Evolutionary conservation across 2,329 filamentous ascomycete genomes (phyloP).

Genomic region (Curvularia sp.): DNA sequence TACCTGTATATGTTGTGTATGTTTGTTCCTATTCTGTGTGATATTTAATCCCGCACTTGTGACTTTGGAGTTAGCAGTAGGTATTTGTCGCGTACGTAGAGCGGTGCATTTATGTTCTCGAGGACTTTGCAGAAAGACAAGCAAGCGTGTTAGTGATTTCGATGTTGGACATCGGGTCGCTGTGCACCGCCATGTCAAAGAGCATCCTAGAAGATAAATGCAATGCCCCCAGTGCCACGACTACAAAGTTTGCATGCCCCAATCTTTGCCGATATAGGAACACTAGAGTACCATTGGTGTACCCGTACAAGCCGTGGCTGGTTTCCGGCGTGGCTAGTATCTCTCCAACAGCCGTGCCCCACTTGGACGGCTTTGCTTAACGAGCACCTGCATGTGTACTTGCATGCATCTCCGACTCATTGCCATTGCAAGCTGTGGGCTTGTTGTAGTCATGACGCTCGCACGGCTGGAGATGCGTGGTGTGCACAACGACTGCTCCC

Average conservation of each 20-base stretch:
- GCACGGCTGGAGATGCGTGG: background rate
- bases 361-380: background rate
- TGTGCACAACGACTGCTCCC: background rate
- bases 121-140: no score
- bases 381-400: slow-evolving; percentile 3
- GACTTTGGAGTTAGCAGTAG: no score
- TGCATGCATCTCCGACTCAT: background rate
- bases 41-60: no score
- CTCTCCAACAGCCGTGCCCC: background rate
- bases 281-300: background rate
- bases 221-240: no score
- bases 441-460: background rate
- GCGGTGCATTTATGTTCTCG: no score
- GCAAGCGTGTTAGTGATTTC: no score
- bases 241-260: no score
- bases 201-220: background rate
- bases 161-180: no score
- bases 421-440: background rate
- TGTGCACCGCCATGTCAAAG: background rate
- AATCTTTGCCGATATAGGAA: background rate
- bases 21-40: background rate
- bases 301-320: background rate
- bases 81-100: no score
- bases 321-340: slow-evolving; percentile 4
- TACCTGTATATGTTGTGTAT: background rate